Evolutionary conservation across 345 rosid species (phyloP).

Genomic region (Linum lewisii): DNA sequence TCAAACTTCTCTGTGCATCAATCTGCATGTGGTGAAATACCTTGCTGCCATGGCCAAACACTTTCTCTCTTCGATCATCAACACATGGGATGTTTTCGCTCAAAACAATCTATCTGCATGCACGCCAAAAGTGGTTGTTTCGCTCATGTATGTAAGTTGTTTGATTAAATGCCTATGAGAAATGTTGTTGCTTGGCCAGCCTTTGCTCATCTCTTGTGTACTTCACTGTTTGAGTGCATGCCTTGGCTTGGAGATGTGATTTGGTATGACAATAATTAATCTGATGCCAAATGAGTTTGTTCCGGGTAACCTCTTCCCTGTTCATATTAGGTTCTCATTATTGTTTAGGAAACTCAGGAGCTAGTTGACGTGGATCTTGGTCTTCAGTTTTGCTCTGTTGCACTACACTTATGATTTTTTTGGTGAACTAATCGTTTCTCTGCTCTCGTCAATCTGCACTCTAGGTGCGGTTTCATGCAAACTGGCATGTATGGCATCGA

Average conservation of each 20-base stretch:
- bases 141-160: slow-evolving; percentile 18
- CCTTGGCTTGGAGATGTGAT: slow-evolving; percentile 14
- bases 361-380: slow-evolving; percentile 19
- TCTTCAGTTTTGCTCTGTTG: slow-evolving; percentile 28
- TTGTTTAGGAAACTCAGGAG: slow-evolving; percentile 25
- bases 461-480: no score
- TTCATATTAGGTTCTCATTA: slow-evolving; percentile 22
- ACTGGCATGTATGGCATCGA: no score
- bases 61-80: slow-evolving; percentile 13
- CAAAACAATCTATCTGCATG: slow-evolving; percentile 23
- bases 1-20: not conserved
- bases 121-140: slow-evolving; percentile 14
- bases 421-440: slow-evolving; percentile 13
- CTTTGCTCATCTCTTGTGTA: slow-evolving; percentile 20
- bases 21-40: slow-evolving; percentile 6
- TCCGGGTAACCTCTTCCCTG: slow-evolving; percentile 26
- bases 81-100: slow-evolving; percentile 21
- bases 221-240: slow-evolving; percentile 12
- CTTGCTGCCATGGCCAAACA: slow-evolving; percentile 11
- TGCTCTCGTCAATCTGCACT: slow-evolving; percentile 26
- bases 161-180: slow-evolving; percentile 29
- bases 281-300: slow-evolving; percentile 33
- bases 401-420: slow-evolving; percentile 21
- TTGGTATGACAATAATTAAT: slow-evolving; percentile 23
- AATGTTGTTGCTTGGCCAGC: slow-evolving; percentile 35